These are phyloP conservation scores for Niebla homalea DNA, from an alignment of 495 filamentous ascomycete genomes.

Conservation along the genomic window DNA sequence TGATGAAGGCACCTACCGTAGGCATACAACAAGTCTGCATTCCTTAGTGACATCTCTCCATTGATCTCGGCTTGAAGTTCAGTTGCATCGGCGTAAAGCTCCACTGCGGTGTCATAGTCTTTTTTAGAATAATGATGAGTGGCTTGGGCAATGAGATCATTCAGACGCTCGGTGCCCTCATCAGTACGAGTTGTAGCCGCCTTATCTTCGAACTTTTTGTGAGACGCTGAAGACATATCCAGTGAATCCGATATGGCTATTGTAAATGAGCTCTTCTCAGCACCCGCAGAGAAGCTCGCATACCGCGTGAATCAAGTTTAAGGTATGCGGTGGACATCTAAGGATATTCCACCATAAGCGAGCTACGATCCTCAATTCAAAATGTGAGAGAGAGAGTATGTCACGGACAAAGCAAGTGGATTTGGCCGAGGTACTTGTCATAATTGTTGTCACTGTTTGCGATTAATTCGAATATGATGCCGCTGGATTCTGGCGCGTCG, in stretches of 20 bases:
- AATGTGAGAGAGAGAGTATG: no score
- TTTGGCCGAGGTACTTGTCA: no score
- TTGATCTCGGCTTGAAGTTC: slow-evolving; percentile 84
- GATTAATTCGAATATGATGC: no score
- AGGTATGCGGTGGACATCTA: no score
- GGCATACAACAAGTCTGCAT: slow-evolving; percentile 82
- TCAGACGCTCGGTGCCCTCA: slow-evolving; percentile 17
- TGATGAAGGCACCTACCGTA: slow-evolving; percentile 91
- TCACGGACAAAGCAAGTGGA: no score
- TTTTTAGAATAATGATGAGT: slow-evolving; percentile 67
- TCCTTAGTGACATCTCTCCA: slow-evolving; percentile 77
- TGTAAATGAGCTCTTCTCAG: neutral
- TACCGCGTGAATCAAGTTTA: no score
- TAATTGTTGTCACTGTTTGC: no score
- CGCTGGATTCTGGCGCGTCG: no score
- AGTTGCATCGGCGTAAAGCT: slow-evolving; percentile 75
- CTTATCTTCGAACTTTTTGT: neutral
- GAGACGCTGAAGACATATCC: neutral
- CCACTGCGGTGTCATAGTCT: slow-evolving; percentile 70
- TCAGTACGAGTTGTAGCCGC: neutral
- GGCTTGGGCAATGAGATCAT: slow-evolving; percentile 41
- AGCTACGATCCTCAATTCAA: no score
- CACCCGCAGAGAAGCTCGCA: no score
- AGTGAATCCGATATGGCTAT: neutral
- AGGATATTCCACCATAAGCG: no score